phyloP scores from a whole-genome alignment of 345 rosid species.

The Acer yangbiense region DNA sequence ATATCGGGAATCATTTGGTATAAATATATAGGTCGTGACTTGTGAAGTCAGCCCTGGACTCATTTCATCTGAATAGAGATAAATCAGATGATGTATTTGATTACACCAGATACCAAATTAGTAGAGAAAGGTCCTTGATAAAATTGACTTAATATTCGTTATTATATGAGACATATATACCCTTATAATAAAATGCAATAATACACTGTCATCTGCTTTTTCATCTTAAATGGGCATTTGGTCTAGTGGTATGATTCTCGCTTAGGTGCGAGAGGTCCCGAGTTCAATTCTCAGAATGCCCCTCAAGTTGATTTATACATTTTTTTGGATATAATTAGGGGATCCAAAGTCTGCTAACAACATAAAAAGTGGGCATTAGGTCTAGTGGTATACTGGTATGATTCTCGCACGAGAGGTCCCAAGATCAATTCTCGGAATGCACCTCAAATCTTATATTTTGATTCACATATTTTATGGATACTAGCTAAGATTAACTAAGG shows the following conservation, averaged over 20 bases:
- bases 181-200: no score
- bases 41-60: background rate
- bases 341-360: no score
- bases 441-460: background rate
- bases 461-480: no score
- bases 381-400: conserved; percentile 27
- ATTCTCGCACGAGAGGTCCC: conserved; percentile 94
- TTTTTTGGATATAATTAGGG: no score
- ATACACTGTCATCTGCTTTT: no score
- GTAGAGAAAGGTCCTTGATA: no score
- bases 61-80: no score
- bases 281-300: conserved; percentile 23
- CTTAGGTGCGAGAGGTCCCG: conserved; percentile 94
- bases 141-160: no score
- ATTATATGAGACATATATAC: no score
- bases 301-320: background rate
- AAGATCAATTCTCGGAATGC: conserved; percentile 85
- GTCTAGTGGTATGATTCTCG: conserved; percentile 67
- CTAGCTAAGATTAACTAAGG: no score
- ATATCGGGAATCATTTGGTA: conserved; percentile 4
- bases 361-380: no score
- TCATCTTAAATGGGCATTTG: background rate
- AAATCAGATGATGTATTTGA: background rate
- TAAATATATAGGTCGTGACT: no score
- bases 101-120: background rate